Evolutionary conservation across 371 early-diverging fungal genomes (phyloP), one percentile per base, ranked within the genome.

Genomic region (Mucor piriformis): DNA sequence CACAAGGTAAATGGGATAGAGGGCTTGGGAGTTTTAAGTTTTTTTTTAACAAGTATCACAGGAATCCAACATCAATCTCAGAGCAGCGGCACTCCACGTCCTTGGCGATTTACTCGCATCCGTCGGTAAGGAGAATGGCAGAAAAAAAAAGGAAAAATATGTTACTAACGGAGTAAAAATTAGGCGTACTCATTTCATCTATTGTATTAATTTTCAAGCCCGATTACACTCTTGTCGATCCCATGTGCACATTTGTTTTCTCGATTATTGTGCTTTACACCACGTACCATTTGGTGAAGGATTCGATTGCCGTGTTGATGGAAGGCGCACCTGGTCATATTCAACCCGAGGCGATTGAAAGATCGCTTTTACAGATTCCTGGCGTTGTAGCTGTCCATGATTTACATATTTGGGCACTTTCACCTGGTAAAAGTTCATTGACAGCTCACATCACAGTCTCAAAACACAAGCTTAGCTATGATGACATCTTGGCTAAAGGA

Each of bases 71-170:
- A 79, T 91, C 56, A 90, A 90, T 64, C 77, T 91, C 43, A 74
- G 85, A 21, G 87, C 92, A 27, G 88, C 91, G 6, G 80, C 83
- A 46, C 76, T 88, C 50, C 93, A 95, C 68, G 92, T 92, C 18
- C 64, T 95, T 21, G 93, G 94, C n/a, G 95, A 95, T 72, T 67
- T 94, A 21, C 69, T 94, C 11, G 88, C 88, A 2, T 91, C 92
- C 10, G 69, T 92, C 29, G 95, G 74, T 75, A 65, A 53, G 44
- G 40, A 33, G 4, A 23, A 32, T 20, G 15, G 12, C 35, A 46
- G 8, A 23, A 18, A 47, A 21, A 34, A 37, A 25, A 24, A 34
- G 40, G 2, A 16, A 0, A 34, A 13, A 12, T 42, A 38, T 29
- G 20, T n/a, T n/a, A n/a, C n/a, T n/a, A n/a, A 25, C 29, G 34